Evolutionary conservation across 169 alveolate species (phyloP).

Genomic region (Cardiosporidium cionae): DNA sequence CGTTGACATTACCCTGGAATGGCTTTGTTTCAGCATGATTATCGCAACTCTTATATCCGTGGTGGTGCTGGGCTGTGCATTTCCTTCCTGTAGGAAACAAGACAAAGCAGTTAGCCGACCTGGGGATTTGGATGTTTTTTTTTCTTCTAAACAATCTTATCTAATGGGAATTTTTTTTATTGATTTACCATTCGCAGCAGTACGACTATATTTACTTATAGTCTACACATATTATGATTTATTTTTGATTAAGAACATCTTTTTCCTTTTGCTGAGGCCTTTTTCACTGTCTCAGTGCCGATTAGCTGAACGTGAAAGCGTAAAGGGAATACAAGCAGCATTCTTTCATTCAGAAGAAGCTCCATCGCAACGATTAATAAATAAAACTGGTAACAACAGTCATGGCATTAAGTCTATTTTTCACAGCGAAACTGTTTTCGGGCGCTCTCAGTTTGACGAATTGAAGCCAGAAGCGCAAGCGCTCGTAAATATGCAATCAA

Average conservation of each 20-base stretch:
- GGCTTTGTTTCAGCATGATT: neutral
- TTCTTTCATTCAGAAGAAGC: neutral
- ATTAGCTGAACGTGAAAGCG: slow-evolving; percentile 45
- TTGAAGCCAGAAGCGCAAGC: neutral
- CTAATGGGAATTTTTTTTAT: slow-evolving; percentile 44
- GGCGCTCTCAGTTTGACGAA: neutral
- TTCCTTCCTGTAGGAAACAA: slow-evolving; percentile 2
- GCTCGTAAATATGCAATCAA: neutral
- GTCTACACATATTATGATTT: neutral
- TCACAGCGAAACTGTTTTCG: neutral
- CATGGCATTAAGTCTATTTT: neutral
- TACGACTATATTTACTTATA: slow-evolving; percentile 25
- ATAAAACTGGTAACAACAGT: neutral
- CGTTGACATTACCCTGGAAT: neutral
- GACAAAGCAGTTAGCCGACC: slow-evolving; percentile 3
- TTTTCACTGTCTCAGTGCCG: slow-evolving; percentile 47
- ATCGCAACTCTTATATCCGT: slow-evolving; percentile 3
- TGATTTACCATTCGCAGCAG: slow-evolving; percentile 38
- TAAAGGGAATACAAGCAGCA: slow-evolving; percentile 35
- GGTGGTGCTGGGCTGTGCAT: slow-evolving; percentile 6
- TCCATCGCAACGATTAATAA: neutral
- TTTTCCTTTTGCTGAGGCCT: slow-evolving; percentile 35
- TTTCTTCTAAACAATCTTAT: slow-evolving; percentile 43
- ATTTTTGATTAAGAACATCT: slow-evolving; percentile 35
- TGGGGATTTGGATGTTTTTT: slow-evolving; percentile 42